Conservation (phyloP, 2,329 filamentous ascomycete species). For the Colletotrichum viniferum region DNA sequence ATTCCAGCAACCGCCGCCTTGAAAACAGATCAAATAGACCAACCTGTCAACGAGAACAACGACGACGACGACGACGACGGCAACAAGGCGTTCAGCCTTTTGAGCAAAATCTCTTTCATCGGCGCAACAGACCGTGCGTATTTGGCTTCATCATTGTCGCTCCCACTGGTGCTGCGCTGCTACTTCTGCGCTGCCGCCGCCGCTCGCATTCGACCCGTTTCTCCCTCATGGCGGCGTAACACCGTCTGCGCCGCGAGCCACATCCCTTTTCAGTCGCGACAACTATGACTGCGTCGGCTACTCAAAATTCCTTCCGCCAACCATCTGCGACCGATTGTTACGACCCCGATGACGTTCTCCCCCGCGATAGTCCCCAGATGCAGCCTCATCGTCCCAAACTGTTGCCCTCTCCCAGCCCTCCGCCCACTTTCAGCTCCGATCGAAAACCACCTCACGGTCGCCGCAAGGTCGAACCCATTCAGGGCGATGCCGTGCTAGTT, state of each 20-base stretch:
- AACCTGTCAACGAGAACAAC: neutral
- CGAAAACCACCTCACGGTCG: slow-evolving; percentile 56
- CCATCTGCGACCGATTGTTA: slow-evolving; percentile 38
- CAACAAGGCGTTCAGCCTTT: neutral
- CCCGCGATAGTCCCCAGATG: slow-evolving; percentile 43
- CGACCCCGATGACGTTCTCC: slow-evolving; percentile 48
- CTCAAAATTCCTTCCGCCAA: slow-evolving; percentile 35
- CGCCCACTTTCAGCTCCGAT: slow-evolving; percentile 39
- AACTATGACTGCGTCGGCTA: slow-evolving; percentile 45
- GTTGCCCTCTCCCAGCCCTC: slow-evolving; percentile 50
- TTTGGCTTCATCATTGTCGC: neutral
- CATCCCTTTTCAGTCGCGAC: slow-evolving; percentile 28
- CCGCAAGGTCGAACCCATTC: slow-evolving; percentile 58
- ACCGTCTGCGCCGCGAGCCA: slow-evolving; percentile 16
- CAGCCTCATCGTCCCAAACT: slow-evolving; percentile 21
- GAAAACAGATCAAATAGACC: neutral
- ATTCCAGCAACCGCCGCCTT: slow-evolving; percentile 7
- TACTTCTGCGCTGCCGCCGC: neutral
- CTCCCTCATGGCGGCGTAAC: slow-evolving; percentile 36
- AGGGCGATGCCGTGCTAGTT: slow-evolving; percentile 72
- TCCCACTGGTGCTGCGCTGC: neutral
- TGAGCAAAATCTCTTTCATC: neutral
- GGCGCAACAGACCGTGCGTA: neutral
- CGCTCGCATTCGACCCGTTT: neutral
- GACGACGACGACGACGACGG: neutral